phyloP scores from a whole-genome alignment of 139 green algal genomes.

The Diplosphaera chodatii region DNA sequence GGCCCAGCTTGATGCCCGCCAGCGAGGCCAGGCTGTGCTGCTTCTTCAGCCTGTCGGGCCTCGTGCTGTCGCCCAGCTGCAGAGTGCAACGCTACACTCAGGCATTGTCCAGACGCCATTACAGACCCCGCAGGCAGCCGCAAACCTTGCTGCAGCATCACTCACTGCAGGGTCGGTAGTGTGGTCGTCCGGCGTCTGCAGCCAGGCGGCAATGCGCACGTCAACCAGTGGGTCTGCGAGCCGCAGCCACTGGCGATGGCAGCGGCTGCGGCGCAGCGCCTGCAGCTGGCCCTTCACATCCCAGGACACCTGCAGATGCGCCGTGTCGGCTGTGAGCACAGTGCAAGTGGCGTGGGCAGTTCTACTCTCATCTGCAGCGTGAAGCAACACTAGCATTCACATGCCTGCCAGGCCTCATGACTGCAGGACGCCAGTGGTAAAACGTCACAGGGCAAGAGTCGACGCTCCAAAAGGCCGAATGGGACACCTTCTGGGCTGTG shows the following conservation, averaged over 20 bases:
- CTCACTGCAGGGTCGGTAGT: background rate
- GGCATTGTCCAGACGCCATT: too few species aligned
- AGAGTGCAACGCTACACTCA: too few species aligned
- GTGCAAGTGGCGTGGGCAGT: too few species aligned
- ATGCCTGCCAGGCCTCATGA: too few species aligned
- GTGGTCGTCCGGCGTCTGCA: slow-evolving; percentile 46
- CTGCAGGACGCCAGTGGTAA: too few species aligned
- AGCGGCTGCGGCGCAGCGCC: background rate
- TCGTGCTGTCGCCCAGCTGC: slow-evolving; percentile 3
- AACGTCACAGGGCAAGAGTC: too few species aligned
- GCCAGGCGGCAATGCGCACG: slow-evolving; percentile 60
- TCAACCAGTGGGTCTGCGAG: slow-evolving; percentile 56
- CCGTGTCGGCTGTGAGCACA: too few species aligned
- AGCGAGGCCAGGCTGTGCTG: background rate
- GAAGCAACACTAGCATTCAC: too few species aligned
- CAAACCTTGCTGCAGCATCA: too few species aligned
- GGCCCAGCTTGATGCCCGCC: background rate
- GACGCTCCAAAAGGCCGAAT: too few species aligned
- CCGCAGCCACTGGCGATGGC: slow-evolving; percentile 10
- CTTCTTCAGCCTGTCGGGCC: background rate
- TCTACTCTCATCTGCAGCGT: too few species aligned
- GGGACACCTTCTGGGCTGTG: slow-evolving; percentile 6
- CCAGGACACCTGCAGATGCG: background rate
- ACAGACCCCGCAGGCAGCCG: too few species aligned
- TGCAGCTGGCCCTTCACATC: background rate